Evolutionary conservation across 2,329 filamentous ascomycete genomes (phyloP).

Genomic region (Dendryphion nanum): DNA sequence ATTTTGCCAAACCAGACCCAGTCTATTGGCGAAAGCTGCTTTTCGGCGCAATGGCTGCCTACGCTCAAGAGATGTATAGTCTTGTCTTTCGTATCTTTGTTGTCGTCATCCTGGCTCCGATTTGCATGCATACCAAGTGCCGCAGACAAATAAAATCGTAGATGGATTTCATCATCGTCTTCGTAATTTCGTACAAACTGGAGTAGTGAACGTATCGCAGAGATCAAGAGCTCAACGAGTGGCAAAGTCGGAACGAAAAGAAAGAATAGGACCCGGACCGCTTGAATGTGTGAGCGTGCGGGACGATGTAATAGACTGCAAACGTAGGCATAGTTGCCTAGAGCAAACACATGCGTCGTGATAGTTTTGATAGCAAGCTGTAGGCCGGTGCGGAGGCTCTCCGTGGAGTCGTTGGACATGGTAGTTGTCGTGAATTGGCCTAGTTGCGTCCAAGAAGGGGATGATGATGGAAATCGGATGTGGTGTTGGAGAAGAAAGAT

Average conservation of each 20-base stretch:
- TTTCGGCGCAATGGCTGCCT: constrained; percentile 11
- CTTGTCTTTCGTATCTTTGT: constrained; percentile 5
- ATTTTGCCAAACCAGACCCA: constrained; percentile 11
- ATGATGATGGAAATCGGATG: too few species aligned
- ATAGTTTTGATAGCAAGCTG: constrained; percentile 12
- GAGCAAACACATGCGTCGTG: constrained; percentile 13
- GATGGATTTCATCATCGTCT: constrained; percentile 11
- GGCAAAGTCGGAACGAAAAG: constrained; percentile 13
- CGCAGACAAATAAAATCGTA: constrained; percentile 11
- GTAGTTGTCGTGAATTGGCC: too few species aligned
- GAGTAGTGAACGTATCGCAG: constrained; percentile 4
- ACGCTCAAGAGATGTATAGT: constrained; percentile 5
- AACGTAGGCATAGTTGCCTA: constrained; percentile 9
- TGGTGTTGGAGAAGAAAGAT: too few species aligned
- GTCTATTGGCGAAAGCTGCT: constrained; percentile 4
- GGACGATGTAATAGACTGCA: constrained; percentile 9
- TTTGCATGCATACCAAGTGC: constrained; percentile 11
- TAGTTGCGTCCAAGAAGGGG: too few species aligned
- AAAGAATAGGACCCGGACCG: constrained; percentile 13
- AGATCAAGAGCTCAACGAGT: constrained; percentile 8
- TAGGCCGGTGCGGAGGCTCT: constrained; percentile 7
- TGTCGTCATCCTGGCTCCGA: constrained; percentile 6
- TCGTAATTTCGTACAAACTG: constrained; percentile 13
- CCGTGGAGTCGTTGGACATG: neutral
- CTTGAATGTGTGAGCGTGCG: constrained; percentile 7